phyloP scores from a whole-genome alignment of 148 eudicot species.

The Persicaria tinctoria region DNA sequence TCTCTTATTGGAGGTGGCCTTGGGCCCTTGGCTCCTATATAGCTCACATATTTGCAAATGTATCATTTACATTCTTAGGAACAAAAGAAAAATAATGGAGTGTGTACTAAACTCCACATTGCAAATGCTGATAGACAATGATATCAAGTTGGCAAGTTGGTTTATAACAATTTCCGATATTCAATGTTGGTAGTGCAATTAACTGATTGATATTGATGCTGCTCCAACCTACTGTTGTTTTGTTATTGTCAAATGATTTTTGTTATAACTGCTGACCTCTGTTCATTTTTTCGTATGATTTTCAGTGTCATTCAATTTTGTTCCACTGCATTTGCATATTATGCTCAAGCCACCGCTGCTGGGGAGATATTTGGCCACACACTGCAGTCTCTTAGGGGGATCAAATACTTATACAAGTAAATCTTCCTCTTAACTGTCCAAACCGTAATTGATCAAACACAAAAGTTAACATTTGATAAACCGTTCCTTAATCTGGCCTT shows the following conservation, averaged over 20 bases:
- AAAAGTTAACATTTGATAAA: not conserved
- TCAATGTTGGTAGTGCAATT: not conserved
- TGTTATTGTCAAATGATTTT: not conserved
- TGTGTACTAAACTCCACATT: not conserved
- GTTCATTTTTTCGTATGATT: not conserved
- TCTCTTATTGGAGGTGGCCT: too few relatives aligned
- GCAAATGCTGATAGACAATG: not conserved
- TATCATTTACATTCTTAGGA: not conserved
- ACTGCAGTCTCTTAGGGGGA: conserved; percentile 91
- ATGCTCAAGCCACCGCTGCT: conserved; percentile 99
- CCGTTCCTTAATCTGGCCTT: conserved; percentile 1
- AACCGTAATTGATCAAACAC: not conserved
- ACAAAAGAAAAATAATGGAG: not conserved
- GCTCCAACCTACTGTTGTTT: not conserved
- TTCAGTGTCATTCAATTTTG: conserved; percentile 97
- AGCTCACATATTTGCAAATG: not conserved
- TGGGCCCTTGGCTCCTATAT: too few relatives aligned
- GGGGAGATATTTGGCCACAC: conserved; percentile 97
- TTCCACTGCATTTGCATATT: conserved; percentile 90
- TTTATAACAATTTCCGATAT: not conserved
- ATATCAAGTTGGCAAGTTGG: too few relatives aligned
- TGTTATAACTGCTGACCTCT: not conserved
- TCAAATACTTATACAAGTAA: conserved; percentile 93
- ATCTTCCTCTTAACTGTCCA: conserved; percentile 13
- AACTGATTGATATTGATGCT: not conserved